Evolutionary conservation across 441 rosid genomes (phyloP), one percentile per base, ranked within the genome.

Genomic region (Biscutella auriculata): DNA sequence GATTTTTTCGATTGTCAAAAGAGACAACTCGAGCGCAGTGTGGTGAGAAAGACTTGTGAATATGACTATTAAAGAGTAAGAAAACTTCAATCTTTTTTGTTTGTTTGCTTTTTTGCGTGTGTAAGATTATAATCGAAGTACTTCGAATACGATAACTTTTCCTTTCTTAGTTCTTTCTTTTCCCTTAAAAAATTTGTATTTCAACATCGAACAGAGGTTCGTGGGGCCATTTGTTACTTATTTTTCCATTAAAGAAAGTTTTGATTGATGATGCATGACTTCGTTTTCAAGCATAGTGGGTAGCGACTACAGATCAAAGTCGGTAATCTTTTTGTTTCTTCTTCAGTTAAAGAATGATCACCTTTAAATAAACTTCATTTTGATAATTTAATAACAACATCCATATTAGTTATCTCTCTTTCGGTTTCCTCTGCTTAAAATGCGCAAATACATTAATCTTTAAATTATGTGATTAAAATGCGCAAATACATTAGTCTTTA

Each of bases 211-310:
- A 46, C 49, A 39, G 42, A 58, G 35, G 17, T 41, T 34, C 19
- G 67, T 60, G 70, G 74, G 66, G 16, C 43, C 66, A 11, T 55
- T 52, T 36, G 7, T 41, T 53, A 54, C 63, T 59, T 70, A 6
- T 58, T 55, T 53, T 65, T 53, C 57, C 42, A 48, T 40, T 54
- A 64, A 72, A 50, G 64, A 56, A 49, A 53, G 60, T 67, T 59
- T 43, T n/a, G 57, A 55, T 51, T 67, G 55, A 68, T 70, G 56
- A 65, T 67, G 52, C 47, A 37, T 81, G 73, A 60, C 91, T 83
- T 82, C 60, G 71, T 62, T 56, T 74, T 66, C 61, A 80, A 83
- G 91, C 80, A 79, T 80, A 72, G 79, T 66, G 74, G 85, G 78
- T 77, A 28, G 52, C 74, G 67, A 54, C 72, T 16, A 35, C 29